Base-by-base conservation (phyloP, 1,284 basidiomycete genomes). In the Apiotrichum domesticum region DNA sequence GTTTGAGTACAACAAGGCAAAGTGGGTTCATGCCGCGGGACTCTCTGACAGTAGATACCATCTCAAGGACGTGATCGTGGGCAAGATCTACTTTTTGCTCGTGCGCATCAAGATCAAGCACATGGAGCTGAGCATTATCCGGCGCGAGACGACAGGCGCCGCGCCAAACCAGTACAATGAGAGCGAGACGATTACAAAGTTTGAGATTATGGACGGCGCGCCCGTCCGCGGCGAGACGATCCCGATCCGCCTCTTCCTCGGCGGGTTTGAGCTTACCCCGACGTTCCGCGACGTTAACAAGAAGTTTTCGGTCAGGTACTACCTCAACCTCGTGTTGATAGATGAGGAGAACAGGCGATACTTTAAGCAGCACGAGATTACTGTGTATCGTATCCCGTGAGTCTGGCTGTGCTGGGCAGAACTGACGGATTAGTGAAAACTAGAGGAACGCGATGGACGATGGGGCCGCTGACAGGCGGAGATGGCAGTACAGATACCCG, bases 21-120 rank as follows among this genome's bases (percentile, higher is more conserved):
- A 98, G 92, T 90, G 63, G 62, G 87, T 79, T 2, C 9, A 9
- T 46, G 32, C n/a, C 4, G 13, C n/a, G 39, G 35, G 15, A 29
- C 7, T 39, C 37, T 39, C 37, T 9, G 10, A 7, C 35, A 15
- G 43, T 51, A 96, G 92, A 76, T 98, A 98, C 75, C 95, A 98
- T 72, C 79, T 98, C 59, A 98, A 98, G 78, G 96, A 98, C 74
- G 95, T 98, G 58, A 98, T 98, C 55, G 95, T 98, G 11, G 95
- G 95, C 76, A 98, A 98, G 80, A 98, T 98, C 72, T 98, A 96
- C 80, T 98, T 98, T 78, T 80, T 98, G 35, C 87, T 98, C 45
- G 95, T 98, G 6, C 87, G 95, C 59, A 98, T 98, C 83, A 98
- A 98, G 82, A 98, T 98, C 80, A 98, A 98, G 78, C 94, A 98